These are phyloP conservation scores for Eruca vesicaria DNA, from an alignment of 441 rosid species.

Conservation along the genomic window DNA sequence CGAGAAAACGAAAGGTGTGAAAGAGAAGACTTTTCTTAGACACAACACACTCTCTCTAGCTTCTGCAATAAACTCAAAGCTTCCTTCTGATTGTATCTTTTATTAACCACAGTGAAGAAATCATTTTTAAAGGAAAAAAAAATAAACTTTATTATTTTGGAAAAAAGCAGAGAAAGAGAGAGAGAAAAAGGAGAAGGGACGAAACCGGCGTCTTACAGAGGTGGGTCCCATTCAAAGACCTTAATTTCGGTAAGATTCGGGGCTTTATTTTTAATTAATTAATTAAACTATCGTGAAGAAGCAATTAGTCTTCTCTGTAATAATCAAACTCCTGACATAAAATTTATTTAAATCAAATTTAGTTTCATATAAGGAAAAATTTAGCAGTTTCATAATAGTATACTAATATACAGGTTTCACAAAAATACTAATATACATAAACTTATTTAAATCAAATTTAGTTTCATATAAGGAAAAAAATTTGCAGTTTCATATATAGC, in stretches of 20 bases:
- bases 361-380: neutral
- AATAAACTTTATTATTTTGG: constrained; percentile 9
- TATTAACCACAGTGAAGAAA: neutral
- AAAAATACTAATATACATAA: too few relatives aligned
- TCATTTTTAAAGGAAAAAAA: neutral
- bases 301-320: neutral
- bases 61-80: constrained; percentile 40
- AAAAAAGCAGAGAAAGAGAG: constrained; percentile 28
- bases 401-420: too few relatives aligned
- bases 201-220: constrained; percentile 67
- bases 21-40: constrained; percentile 56
- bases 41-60: neutral
- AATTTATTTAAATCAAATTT: neutral
- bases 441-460: neutral
- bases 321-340: neutral
- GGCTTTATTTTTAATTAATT: neutral
- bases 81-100: neutral
- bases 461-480: neutral
- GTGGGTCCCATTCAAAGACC: constrained; percentile 70
- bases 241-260: constrained; percentile 34
- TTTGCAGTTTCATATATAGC: neutral
- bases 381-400: neutral
- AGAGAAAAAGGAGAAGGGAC: constrained; percentile 22
- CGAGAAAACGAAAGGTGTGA: constrained; percentile 64
- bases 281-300: neutral